Evolutionary conservation across 2,329 filamentous ascomycete genomes (phyloP).

Genomic region (Aspergillus bombycis): DNA sequence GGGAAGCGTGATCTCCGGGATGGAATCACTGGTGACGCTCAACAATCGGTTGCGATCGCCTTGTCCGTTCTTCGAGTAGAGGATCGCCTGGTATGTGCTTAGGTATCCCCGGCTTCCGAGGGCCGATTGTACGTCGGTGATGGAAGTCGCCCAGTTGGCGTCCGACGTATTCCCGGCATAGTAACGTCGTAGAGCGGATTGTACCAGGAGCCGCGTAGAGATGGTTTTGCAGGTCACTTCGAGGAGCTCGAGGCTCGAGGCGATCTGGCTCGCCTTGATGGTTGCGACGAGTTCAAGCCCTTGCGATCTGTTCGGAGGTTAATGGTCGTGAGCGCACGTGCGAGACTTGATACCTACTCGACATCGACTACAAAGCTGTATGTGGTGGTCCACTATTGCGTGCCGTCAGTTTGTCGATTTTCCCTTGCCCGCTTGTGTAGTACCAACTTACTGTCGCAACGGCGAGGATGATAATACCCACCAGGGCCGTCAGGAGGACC

Average conservation of each 20-base stretch:
- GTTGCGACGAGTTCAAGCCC: slow-evolving; percentile 78
- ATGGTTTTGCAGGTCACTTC: slow-evolving; percentile 75
- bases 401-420: background rate
- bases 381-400: slow-evolving; percentile 59
- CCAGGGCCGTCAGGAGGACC: slow-evolving; percentile 73
- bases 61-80: slow-evolving; percentile 71
- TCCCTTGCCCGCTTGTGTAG: background rate
- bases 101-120: slow-evolving; percentile 62
- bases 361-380: slow-evolving; percentile 63
- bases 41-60: slow-evolving; percentile 62
- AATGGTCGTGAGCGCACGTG: background rate
- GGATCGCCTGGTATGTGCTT: slow-evolving; percentile 66
- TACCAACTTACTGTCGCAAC: slow-evolving; percentile 58
- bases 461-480: slow-evolving; percentile 75
- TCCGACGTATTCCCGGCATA: slow-evolving; percentile 56
- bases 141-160: slow-evolving; percentile 64
- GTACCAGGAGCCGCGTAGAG: slow-evolving; percentile 63
- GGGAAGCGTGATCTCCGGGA: slow-evolving; percentile 58
- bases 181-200: slow-evolving; percentile 55
- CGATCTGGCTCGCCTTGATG: slow-evolving; percentile 80
- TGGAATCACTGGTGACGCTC: slow-evolving; percentile 61
- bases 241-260: slow-evolving; percentile 77
- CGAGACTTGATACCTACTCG: slow-evolving; percentile 39
- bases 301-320: slow-evolving; percentile 47
- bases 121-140: slow-evolving; percentile 70